Conservation (phyloP, 176 grass and related monocot genomes). For the Urochloa ruziziensis region DNA sequence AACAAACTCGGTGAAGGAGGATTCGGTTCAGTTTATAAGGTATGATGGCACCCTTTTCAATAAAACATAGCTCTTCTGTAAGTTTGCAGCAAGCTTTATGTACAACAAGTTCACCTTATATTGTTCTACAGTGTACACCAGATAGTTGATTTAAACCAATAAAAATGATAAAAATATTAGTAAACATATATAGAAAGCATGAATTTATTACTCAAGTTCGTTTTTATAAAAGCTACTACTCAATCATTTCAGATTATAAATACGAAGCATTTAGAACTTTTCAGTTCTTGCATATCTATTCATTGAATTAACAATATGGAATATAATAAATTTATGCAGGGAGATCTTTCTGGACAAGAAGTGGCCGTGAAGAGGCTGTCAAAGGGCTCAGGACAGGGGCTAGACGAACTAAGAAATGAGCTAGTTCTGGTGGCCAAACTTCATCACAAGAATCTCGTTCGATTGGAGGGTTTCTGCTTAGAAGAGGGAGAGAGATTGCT, state of each 20-base stretch:
- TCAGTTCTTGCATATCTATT: neutral
- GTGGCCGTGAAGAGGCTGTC: slow-evolving; percentile 41
- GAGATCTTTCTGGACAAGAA: slow-evolving; percentile 11
- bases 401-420: slow-evolving; percentile 37
- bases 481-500: slow-evolving; percentile 32
- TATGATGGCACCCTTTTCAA: neutral
- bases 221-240: neutral
- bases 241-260: neutral
- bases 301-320: neutral
- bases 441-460: slow-evolving; percentile 48
- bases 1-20: slow-evolving; percentile 39
- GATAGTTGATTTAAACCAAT: neutral
- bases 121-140: neutral
- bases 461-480: slow-evolving; percentile 23
- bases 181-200: neutral
- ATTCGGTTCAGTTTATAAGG: slow-evolving; percentile 40
- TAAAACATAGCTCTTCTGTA: neutral
- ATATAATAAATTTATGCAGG: neutral
- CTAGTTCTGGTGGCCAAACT: slow-evolving; percentile 39
- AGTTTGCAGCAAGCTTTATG: neutral
- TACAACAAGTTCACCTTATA: neutral
- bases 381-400: slow-evolving; percentile 19
- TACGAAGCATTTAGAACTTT: neutral
- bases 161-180: neutral
- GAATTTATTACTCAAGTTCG: neutral